Base-by-base conservation (phyloP, 257 asterid genomes). In the Penstemon eatonii region DNA sequence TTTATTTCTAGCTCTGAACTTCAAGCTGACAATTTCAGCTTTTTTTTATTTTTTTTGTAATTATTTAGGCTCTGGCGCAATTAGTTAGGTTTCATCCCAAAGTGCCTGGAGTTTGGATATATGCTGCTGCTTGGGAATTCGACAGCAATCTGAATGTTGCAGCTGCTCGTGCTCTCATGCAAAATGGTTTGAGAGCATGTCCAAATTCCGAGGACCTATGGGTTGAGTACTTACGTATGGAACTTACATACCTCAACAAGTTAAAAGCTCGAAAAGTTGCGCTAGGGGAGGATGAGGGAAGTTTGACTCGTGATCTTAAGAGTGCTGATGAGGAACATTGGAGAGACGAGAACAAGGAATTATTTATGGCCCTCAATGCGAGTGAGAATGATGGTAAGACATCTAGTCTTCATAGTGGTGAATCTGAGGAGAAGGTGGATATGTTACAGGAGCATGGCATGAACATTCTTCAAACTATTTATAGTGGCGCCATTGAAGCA, bases 61-160 rank as follows among this genome's bases (percentile, higher is more conserved):
- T 70, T 37, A 38, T 71, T 39, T 71, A 91, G 97, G 99, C 84
- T 56, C 80, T 94, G 63, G 97, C 96, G 19, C 87, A 86, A 68
- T 82, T 86, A 60, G 85, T 94, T 61, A 83, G 96, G 68, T 84
- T 87, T 81, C 97, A 94, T 73, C 96, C 99, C 36, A 94, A 86
- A 80, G 87, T 88, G n/a, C 86, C 99, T 60, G 89, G 95, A 61
- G 89, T 86, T 33, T 94, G 97, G 97, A 86, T 94, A 54, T 91
- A 94, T 75, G 96, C 97, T 70, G 97, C 99, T 44, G 96, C 97
- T 33, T 91, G 97, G 97, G 93, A 94, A 73, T 94, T 94, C 13
- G 97, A 94, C 67, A 76, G 66, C 67, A 94, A 94, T 81, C 84
- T 87, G 74, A 94, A 94, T 68, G 95, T 79, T 75, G 84, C 82